Base-by-base conservation (phyloP, 164 flowering plant genomes). In the Santalum album region DNA sequence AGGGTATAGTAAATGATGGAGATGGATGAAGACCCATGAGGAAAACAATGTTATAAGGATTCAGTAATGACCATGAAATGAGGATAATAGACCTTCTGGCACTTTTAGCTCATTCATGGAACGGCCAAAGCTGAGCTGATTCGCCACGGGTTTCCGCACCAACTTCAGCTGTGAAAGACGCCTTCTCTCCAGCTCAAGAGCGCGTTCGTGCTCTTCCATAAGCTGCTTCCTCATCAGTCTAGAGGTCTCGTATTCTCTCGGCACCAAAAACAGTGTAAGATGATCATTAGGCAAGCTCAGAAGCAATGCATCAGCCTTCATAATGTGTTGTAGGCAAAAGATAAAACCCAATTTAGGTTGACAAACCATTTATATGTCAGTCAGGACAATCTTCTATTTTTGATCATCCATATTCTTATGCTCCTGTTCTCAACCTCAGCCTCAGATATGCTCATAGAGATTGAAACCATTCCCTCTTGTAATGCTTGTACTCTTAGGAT, bases 131-230 rank as follows among this genome's bases (percentile, higher is more conserved):
- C 27, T 54, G 7, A 49, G 46, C 7, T 48, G 68, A 54, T 29
- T 51, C 15, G 48, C 18, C 21, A 46, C 39, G 42, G 61, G 59
- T 35, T 58, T 65, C 25, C 32, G 62, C 0, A 24, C 32, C 2
- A 63, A 39, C 24, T 55, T 60, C 61, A 69, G 49, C 55, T 47
- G 58, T 12, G 72, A 40, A 1, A 67, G 61, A 20, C 54, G 68
- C 46, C 54, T 54, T 38, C 60, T 67, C 60, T 72, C 62, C n/a
- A 62, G 23, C 49, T 67, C 72, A 24, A 69, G 34, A 19, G 59
- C 66, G 5, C 58, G 75, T 40, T 70, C 72, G 1, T 57, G 72
- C 43, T 72, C 67, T 48, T 69, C 69, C 53, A 63, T 39, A 3
- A 63, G 18, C 51, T 64, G 68, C 57, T 56, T 64, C 68, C 69